A percentile compares a stretch with the other conserved stretches of the same genome.
These are phyloP conservation scores for Tuber indicum DNA, from an alignment of 495 filamentous ascomycete genomes.

Conservation along the genomic window DNA sequence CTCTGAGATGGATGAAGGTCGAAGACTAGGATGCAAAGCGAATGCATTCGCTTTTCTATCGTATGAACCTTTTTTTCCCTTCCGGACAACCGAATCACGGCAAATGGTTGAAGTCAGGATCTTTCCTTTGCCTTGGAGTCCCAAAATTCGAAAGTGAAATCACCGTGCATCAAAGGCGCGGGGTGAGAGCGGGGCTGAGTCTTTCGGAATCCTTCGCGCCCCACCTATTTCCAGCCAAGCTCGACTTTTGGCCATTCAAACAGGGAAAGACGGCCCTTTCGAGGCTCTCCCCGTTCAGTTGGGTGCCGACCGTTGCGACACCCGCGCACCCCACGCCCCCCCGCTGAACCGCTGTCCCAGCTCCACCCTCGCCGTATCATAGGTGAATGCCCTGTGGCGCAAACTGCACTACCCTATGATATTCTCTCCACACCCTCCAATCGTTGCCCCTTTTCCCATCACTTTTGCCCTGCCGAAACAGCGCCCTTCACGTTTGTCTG, in stretches of 20 bases:
- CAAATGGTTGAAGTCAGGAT: not conserved
- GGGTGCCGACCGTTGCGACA: not conserved
- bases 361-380: not conserved
- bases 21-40: not conserved
- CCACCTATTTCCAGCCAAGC: not conserved
- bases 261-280: not conserved
- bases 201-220: not conserved
- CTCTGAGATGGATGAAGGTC: not conserved
- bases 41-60: not conserved
- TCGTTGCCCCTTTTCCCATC: not conserved
- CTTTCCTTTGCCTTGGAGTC: not conserved
- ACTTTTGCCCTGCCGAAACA: not conserved
- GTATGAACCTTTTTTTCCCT: not conserved
- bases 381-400: not conserved
- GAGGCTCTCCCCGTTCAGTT: not conserved
- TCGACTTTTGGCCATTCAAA: not conserved
- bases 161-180: conserved; percentile 35
- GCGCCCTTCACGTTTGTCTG: not conserved
- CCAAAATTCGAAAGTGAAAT: conserved; percentile 22
- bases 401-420: not conserved
- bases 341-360: not conserved
- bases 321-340: not conserved
- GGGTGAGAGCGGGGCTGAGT: conserved; percentile 38
- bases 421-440: not conserved
- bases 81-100: not conserved